Evolutionary conservation across 768 basidiomycete species (phyloP), one percentile per base, ranked within the genome.

Genomic region (Dentipellis sp.): DNA sequence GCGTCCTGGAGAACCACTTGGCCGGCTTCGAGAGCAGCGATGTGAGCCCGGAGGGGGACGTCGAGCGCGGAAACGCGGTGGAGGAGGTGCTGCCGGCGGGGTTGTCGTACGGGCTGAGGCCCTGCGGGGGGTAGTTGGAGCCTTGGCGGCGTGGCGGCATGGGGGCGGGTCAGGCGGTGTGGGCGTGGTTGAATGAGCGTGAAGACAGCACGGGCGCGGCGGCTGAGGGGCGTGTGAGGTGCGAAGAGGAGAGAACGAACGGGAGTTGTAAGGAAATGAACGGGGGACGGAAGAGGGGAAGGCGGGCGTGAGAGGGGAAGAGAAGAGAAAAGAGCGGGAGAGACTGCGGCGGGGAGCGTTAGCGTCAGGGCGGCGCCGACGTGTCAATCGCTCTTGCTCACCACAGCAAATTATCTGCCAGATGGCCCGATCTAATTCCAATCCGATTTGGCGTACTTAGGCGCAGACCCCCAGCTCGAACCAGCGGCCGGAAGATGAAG

Each of bases 41-140:
- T 0, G 84, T 77, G 56, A 88, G 75, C 3, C 84, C 81, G 6
- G 82, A 82, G 12, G 87, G 87, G 0, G 87, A 88, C 9, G 69
- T 72, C 6, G 86, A 82, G 62, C 86, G 84, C 29, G 75, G 66
- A 23, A 67, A 64, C 29, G 73, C 58, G 10, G 61, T 62, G 11
- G 56, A 58, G 49, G 54, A 53, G 7, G 54, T 53, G 53, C 49
- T 36, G 35, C 17, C 16, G 40, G 42, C 23, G n/a, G 56, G 40
- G 54, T 42, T 59, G 53, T 62, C 56, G 59, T 62, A 54, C 6
- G 61, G 61, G 54, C 61, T 56, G 16, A 62, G 59, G n/a, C 19
- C 19, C 19, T 21, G 9, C n/a, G 60, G 45, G 45, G 53, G 52
- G 16, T 55, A 45, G n/a, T 56, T 47, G 6, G 54, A 39, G 23